Percentiles rank a stretch among this genome's conserved stretches.
Conservation (phyloP, 108 stramenopile species). For the Discostella stelligeroides region DNA sequence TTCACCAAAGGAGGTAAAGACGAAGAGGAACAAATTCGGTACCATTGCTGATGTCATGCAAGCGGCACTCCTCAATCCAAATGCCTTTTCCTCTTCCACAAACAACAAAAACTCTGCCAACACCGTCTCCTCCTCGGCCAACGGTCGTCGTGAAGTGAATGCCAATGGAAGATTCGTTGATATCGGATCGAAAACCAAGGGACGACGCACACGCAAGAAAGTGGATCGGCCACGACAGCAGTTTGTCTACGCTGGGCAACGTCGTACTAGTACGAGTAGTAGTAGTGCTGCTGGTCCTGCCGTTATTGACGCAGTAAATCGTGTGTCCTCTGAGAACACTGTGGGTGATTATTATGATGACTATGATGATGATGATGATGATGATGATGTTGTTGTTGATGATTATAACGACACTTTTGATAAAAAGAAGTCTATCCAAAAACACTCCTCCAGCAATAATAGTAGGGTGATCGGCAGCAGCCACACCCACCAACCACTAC, state of each 20-base stretch:
- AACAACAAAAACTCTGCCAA: conserved; percentile 9
- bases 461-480: too few relatives aligned
- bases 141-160: conserved; percentile 11
- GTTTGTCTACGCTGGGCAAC: conserved; percentile 72
- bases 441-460: too few relatives aligned
- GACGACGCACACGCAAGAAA: conserved; percentile 53
- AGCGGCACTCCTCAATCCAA: conserved; percentile 32
- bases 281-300: not conserved
- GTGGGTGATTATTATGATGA: not conserved
- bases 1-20: not conserved
- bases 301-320: too few relatives aligned
- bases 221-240: conserved; percentile 71
- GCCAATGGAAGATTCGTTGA: conserved; percentile 4
- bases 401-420: too few relatives aligned
- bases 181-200: conserved; percentile 32
- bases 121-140: too few relatives aligned
- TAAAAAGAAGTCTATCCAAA: too few relatives aligned
- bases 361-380: conserved; percentile 15
- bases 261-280: conserved; percentile 16
- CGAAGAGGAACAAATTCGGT: conserved; percentile 13
- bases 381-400: not conserved
- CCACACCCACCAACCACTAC: too few relatives aligned
- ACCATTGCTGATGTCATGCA: conserved; percentile 43
- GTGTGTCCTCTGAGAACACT: too few relatives aligned
- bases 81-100: not conserved